Evolutionary conservation across 805 yeast species (phyloP).

Genomic region (Candida sphagnicola): DNA sequence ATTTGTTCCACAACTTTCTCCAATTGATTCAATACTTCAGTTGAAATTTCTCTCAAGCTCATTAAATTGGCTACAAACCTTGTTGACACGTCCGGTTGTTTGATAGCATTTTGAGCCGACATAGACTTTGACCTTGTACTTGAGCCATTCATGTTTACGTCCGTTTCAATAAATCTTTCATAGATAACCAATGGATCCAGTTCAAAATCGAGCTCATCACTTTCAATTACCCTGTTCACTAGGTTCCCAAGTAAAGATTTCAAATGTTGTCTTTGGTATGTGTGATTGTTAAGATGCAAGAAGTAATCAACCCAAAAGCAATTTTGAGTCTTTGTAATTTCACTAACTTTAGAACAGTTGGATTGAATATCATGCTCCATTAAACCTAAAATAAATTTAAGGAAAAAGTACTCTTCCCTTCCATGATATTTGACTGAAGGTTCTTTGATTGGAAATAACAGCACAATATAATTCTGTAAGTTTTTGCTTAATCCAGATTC

Average conservation of each 20-base stretch:
- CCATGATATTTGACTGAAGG: conserved; percentile 31
- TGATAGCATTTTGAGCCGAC: conserved; percentile 68
- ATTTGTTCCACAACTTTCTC: conserved; percentile 35
- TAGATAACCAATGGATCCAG: conserved; percentile 71
- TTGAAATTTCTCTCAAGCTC: conserved; percentile 64
- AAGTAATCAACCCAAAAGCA: conserved; percentile 45
- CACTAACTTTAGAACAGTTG: conserved; percentile 25
- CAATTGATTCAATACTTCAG: conserved; percentile 54
- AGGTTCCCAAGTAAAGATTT: conserved; percentile 38
- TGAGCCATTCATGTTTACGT: conserved; percentile 30
- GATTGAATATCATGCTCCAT: conserved; percentile 38
- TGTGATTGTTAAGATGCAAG: conserved; percentile 40
- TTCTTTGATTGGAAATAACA: conserved; percentile 29
- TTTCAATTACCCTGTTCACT: conserved; percentile 37
- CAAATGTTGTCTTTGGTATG: conserved; percentile 45
- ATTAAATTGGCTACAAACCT: conserved; percentile 73
- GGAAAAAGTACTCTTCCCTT: conserved; percentile 68
- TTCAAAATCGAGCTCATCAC: conserved; percentile 62
- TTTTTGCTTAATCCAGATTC: conserved; percentile 17
- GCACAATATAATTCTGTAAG: conserved; percentile 19
- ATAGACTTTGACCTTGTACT: conserved; percentile 34
- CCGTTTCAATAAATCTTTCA: conserved; percentile 33
- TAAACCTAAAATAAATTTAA: conserved; percentile 52
- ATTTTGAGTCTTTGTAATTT: conserved; percentile 32
- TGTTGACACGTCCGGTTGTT: conserved; percentile 67